Base-by-base conservation (phyloP, 2,329 filamentous ascomycete genomes). In the Alternaria viburni region DNA sequence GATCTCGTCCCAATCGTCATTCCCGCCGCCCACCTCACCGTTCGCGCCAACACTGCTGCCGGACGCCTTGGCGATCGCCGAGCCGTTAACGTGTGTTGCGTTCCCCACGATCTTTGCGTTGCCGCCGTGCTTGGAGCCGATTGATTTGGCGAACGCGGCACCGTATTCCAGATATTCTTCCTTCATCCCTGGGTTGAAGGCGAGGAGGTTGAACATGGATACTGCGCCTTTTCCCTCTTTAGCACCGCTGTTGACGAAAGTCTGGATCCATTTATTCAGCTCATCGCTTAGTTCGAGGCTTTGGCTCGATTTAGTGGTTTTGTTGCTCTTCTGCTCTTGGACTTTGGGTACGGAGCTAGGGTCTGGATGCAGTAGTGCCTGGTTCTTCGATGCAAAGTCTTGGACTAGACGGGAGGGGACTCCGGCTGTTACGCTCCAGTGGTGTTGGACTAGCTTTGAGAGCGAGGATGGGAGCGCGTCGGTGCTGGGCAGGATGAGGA, bases 151-250 rank as follows among this genome's bases (percentile, higher is more conserved):
- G 66, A 86, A 86, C 25, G 82, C 86, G n/a, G 80, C 79, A 4
- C 88, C 88, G 73, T 90, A 90, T 50, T 84, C 78, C 17, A 85
- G 79, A 69, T 90, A 90, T 51, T 82, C 80, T 23, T 79, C 76
- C 69, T 88, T 87, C 64, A 81, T 83, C 11, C 81, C 83, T 0
- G 76, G 79, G 46, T 82, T 81, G 78, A 90, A 90, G 43, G 87
- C 81, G 5, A 90, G 82, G 4, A 90, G 79, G 64, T 90, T 90
- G 43, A 90, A 81, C 88, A 90, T 90, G 1, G 85, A 87, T 2
- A 90, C 85, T 0, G 88, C 84, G 41, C 73, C 77, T 58, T 10
- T 66, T 47, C 71, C 74, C 78, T 74, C 71, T 71, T 66, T 61
- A 32, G 65, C 51, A 1, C 54, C 50, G 2, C 17, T 46, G 0